Percentiles rank a stretch among this genome's conserved stretches.
Evolutionary conservation across 306 rosid genomes (phyloP).

Genomic region (Gastrolobium bilobum): DNA sequence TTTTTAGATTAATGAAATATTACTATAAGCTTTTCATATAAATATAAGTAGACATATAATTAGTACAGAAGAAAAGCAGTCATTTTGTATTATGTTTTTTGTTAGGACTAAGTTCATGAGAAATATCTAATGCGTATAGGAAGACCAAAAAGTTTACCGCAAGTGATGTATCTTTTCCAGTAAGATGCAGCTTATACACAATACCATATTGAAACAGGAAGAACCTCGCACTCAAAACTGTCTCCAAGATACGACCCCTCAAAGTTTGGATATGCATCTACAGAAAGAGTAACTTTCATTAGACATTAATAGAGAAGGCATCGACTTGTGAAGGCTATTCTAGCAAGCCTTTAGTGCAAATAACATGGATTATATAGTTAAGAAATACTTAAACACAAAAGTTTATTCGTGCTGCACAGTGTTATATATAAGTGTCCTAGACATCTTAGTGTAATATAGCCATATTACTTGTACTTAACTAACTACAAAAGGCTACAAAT

Average conservation of each 20-base stretch:
- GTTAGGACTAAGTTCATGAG: conserved; percentile 17
- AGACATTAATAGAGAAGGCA: conserved; percentile 24
- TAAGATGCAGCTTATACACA: conserved; percentile 89
- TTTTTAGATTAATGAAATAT: conserved; percentile 13
- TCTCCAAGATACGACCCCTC: conserved; percentile 94
- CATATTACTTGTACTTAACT: not conserved
- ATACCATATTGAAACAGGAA: conserved; percentile 82
- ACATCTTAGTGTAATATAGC: not conserved
- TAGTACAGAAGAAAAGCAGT: not conserved
- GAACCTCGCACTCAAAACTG: conserved; percentile 89
- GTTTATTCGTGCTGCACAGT: no score
- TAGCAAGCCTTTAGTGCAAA: not conserved
- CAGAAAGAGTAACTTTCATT: conserved; percentile 45
- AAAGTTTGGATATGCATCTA: conserved; percentile 87
- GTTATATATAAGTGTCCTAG: not conserved
- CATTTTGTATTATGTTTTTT: not conserved
- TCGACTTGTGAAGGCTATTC: conserved; percentile 23
- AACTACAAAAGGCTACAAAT: not conserved
- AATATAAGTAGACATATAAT: not conserved
- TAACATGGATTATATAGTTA: not conserved
- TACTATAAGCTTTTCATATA: conserved; percentile 10
- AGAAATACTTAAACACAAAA: no score
- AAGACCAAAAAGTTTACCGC: conserved; percentile 66
- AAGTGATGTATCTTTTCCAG: conserved; percentile 77
- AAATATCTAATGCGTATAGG: conserved; percentile 32